A percentile compares a stretch with the other conserved stretches of the same genome.
phyloP scores from a whole-genome alignment of 164 flowering plant species.

The Umbellularia californica region DNA sequence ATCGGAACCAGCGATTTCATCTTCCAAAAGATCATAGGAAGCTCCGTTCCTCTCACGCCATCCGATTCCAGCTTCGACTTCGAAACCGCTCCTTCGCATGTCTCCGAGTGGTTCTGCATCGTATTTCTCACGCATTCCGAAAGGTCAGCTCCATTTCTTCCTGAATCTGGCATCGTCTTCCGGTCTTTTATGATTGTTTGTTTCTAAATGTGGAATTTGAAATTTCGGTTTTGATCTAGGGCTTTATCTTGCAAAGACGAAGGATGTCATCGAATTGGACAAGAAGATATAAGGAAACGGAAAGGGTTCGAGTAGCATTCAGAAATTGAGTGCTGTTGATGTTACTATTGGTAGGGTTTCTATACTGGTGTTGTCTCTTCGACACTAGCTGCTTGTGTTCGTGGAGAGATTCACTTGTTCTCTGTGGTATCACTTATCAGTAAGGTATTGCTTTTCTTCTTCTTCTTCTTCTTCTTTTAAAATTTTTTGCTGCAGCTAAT shows the following conservation, averaged over 20 bases:
- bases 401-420: slow-evolving; percentile 43
- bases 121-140: slow-evolving; percentile 58
- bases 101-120: slow-evolving; percentile 47
- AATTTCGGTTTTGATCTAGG: slow-evolving; percentile 29
- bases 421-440: slow-evolving; percentile 48
- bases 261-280: slow-evolving; percentile 59
- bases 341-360: slow-evolving; percentile 52
- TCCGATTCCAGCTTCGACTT: slow-evolving; percentile 29
- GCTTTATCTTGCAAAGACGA: slow-evolving; percentile 67
- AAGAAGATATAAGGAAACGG: slow-evolving; percentile 41
- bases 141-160: slow-evolving; percentile 28
- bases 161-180: not conserved
- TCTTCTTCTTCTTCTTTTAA: too few species aligned
- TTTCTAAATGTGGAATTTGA: not conserved
- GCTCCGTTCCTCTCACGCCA: slow-evolving; percentile 45
- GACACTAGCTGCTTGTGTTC: slow-evolving; percentile 53
- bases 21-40: slow-evolving; percentile 58
- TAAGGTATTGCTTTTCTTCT: slow-evolving; percentile 40
- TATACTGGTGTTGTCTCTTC: slow-evolving; percentile 63
- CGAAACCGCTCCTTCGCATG: slow-evolving; percentile 42
- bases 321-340: slow-evolving; percentile 57
- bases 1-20: slow-evolving; percentile 36
- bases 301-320: slow-evolving; percentile 26
- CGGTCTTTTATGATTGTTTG: not conserved
- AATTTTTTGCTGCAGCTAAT: not conserved